Conservation (phyloP, 1,139 yeast genomes). For the Hansenula lynferdii region DNA sequence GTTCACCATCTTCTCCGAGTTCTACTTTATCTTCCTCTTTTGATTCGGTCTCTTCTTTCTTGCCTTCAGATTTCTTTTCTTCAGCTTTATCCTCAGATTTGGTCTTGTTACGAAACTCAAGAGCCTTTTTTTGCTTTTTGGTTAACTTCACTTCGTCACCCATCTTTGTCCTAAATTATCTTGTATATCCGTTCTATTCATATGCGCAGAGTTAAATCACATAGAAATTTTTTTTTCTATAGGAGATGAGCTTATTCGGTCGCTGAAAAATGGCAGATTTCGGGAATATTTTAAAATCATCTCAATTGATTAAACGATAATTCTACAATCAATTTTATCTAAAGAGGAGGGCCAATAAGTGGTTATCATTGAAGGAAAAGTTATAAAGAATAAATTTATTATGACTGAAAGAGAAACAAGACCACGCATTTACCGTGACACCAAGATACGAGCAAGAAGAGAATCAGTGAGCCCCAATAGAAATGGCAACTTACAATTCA, state of each 20-base stretch:
- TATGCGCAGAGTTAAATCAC: too few species aligned
- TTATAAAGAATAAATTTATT: too few species aligned
- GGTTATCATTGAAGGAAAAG: background rate
- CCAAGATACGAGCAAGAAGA: background rate
- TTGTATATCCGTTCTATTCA: too few species aligned
- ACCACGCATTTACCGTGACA: background rate
- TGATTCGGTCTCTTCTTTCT: constrained; percentile 24
- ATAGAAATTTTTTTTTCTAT: background rate
- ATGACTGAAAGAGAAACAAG: background rate
- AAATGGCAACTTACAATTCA: background rate
- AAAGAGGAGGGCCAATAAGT: too few species aligned
- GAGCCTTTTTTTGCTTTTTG: constrained; percentile 76
- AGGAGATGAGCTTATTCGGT: background rate
- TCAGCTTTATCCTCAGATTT: constrained; percentile 22
- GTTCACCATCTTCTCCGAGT: constrained; percentile 26
- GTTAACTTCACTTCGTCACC: constrained; percentile 43
- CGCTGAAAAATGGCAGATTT: background rate
- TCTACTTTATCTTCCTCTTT: constrained; percentile 23
- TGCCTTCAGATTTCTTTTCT: constrained; percentile 26
- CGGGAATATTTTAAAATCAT: too few species aligned
- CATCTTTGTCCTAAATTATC: too few species aligned
- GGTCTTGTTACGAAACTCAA: constrained; percentile 56
- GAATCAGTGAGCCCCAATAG: constrained; percentile 5
- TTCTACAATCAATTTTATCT: too few species aligned
- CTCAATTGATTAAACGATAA: too few species aligned